Evolutionary conservation across 306 rosid species (phyloP).

Genomic region (Begonia masoniana): DNA sequence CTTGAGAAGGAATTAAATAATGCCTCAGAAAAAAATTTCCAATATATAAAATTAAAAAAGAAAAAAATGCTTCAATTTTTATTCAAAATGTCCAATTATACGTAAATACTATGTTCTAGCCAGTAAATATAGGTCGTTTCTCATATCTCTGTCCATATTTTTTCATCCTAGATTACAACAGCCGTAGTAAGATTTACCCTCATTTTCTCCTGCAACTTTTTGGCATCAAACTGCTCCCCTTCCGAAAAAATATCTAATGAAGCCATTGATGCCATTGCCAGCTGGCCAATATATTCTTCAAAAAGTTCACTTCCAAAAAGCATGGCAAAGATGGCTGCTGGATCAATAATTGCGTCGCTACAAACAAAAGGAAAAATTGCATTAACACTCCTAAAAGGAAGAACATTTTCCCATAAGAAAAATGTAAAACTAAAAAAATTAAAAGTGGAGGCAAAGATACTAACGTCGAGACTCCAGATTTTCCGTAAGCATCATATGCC

Average conservation of each 20-base stretch:
- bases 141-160: background rate
- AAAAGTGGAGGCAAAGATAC: slow-evolving; percentile 18
- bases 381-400: slow-evolving; percentile 13
- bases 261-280: slow-evolving; percentile 99
- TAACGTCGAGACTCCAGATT: slow-evolving; percentile 92
- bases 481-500: slow-evolving; percentile 82
- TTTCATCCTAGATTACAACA: too few species aligned
- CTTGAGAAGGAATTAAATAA: too few species aligned
- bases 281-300: slow-evolving; percentile 93
- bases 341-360: slow-evolving; percentile 93
- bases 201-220: slow-evolving; percentile 89
- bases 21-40: too few species aligned
- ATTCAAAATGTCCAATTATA: too few species aligned
- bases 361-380: slow-evolving; percentile 8
- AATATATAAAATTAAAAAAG: too few species aligned
- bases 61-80: too few species aligned
- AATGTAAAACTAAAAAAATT: slow-evolving; percentile 1
- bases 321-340: slow-evolving; percentile 98
- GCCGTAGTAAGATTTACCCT: slow-evolving; percentile 32
- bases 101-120: too few species aligned
- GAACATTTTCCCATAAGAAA: slow-evolving; percentile 6
- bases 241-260: slow-evolving; percentile 74
- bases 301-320: slow-evolving; percentile 98
- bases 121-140: background rate
- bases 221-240: slow-evolving; percentile 80